A percentile compares a stretch with the other conserved stretches of the same genome.
phyloP scores from a whole-genome alignment of 495 filamentous ascomycete species.

The Tuber aestivum region DNA sequence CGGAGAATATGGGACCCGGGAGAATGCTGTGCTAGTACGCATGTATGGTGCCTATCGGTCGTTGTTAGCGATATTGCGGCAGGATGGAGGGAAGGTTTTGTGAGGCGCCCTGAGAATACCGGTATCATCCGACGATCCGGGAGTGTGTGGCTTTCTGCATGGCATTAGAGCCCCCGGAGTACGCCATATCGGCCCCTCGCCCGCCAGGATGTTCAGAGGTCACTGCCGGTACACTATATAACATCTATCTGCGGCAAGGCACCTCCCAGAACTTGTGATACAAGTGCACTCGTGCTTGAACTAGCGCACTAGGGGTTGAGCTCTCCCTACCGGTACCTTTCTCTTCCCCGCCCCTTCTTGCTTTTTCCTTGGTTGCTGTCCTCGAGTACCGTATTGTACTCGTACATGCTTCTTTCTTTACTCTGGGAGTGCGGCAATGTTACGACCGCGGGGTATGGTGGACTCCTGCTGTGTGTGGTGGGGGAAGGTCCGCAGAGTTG shows the following conservation, averaged over 20 bases:
- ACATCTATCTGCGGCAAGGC: background rate
- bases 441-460: background rate
- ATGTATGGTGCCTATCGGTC: background rate
- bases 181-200: background rate
- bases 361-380: background rate
- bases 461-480: background rate
- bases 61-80: background rate
- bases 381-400: too few species aligned
- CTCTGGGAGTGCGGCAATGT: background rate
- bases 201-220: background rate
- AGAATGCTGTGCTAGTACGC: too few species aligned
- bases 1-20: background rate
- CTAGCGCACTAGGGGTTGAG: background rate
- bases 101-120: background rate
- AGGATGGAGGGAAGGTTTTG: background rate
- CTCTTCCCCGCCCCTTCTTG: constrained; percentile 1
- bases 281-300: background rate
- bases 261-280: background rate
- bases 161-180: background rate
- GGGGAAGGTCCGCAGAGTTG: background rate
- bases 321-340: background rate
- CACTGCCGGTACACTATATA: too few species aligned
- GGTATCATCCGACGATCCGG: background rate
- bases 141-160: background rate
- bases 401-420: background rate